Base-by-base conservation (phyloP, 306 rosid genomes). In the Pyrus bretschneideri region DNA sequence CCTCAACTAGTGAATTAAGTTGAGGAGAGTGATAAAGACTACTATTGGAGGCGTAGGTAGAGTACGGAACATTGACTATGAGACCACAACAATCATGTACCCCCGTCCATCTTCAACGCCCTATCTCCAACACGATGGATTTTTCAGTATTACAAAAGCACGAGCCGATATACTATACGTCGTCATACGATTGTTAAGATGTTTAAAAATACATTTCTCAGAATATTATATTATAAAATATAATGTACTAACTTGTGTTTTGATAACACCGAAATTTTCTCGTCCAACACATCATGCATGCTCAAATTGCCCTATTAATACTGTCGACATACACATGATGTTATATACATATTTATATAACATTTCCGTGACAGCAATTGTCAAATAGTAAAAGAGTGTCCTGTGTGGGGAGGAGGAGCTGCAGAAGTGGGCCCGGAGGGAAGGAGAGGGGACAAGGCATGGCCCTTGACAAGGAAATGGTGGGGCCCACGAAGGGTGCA, bases 381-480 rank as follows among this genome's bases (percentile, higher is more conserved):
- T n/a, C 66, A 15, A 27, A 31, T 30, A 4, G 14, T 29, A 23
- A 61, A 3, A 57, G 61, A 8, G 27, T 9, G 11, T 3, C 9
- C 27, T 7, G 61, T 4, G 15, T 4, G 62, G 22, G 9, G 27
- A 55, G 60, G 25, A 21, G 60, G 60, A 23, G 12, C 2, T 0
- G 15, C 15, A 18, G 17, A 23, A 35, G n/a, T 33, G 64, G 45
- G 12, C 46, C 13, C 17, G 51, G 77, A 21, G 72, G 33, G 65
- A 13, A 27, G 40, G 49, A 18, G 38, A 35, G 57, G 23, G 62
- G 78, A 49, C 83, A 22, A 70, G 62, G 78, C 78, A 67, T 64
- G 83, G 71, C 81, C 81, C 68, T 35, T 35, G 85, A 81, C 81
- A 78, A 71, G 44, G 42, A 35, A n/a, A 14, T 11, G 18, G 23